phyloP scores from a whole-genome alignment of 2,329 filamentous ascomycete genomes.

The Alternaria atra region DNA sequence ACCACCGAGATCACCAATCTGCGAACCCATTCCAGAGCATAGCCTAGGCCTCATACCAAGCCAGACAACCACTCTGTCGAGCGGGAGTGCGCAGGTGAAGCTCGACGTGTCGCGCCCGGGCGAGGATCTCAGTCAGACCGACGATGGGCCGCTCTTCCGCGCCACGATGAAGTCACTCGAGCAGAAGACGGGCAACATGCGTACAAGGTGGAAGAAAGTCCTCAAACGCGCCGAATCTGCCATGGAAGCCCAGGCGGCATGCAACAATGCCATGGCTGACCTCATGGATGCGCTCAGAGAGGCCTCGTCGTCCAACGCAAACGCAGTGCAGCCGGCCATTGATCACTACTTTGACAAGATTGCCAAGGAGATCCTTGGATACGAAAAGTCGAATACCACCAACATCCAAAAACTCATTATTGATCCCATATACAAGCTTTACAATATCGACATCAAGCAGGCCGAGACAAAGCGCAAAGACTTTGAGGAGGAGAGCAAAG shows the following conservation, averaged over 20 bases:
- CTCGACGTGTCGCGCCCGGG: conserved; percentile 89
- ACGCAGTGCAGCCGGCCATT: conserved; percentile 94
- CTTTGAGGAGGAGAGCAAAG: conserved; percentile 98
- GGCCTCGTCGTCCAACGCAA: conserved; percentile 88
- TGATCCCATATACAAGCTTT: conserved; percentile 89
- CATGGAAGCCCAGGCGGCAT: conserved; percentile 78
- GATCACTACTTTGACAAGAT: conserved; percentile 99
- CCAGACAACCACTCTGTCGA: conserved; percentile 51
- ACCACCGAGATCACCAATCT: conserved; percentile 58
- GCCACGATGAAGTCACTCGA: conserved; percentile 97
- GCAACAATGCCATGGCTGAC: conserved; percentile 82
- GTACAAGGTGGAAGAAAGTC: conserved; percentile 93
- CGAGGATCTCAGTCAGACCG: conserved; percentile 80
- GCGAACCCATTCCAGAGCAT: conserved; percentile 60
- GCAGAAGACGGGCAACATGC: conserved; percentile 95
- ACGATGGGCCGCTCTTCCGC: conserved; percentile 94
- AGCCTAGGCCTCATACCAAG: conserved; percentile 54
- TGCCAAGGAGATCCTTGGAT: conserved; percentile 84
- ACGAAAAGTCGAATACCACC: conserved; percentile 82
- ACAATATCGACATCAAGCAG: conserved; percentile 96
- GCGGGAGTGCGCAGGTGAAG: conserved; percentile 64
- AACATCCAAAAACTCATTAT: conserved; percentile 95
- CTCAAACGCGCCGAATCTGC: conserved; percentile 93
- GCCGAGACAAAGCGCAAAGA: conserved; percentile 96
- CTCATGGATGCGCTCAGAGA: conserved; percentile 90